A percentile compares a stretch with the other conserved stretches of the same genome.
Evolutionary conservation across 495 filamentous ascomycete species (phyloP).

Genomic region (Cercophora scortea): DNA sequence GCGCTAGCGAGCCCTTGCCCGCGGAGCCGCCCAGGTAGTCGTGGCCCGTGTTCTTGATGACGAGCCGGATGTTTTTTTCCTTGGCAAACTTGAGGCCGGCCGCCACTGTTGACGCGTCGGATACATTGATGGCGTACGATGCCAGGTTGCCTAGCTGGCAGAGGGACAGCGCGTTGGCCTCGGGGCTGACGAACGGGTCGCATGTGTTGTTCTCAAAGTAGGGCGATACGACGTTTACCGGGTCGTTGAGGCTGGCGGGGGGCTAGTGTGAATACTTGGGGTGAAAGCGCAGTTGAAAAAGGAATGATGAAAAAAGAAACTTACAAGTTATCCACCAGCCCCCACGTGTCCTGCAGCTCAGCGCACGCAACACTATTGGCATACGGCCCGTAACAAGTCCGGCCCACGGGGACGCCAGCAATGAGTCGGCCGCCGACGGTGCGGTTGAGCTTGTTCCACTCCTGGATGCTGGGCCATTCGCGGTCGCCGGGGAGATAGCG

Average conservation of each 20-base stretch:
- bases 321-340: conserved; percentile 1
- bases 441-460: conserved; percentile 18
- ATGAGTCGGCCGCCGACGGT: conserved; percentile 17
- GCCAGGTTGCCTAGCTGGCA: conserved; percentile 50
- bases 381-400: conserved; percentile 27
- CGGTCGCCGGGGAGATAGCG: conserved; percentile 18
- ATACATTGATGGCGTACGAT: conserved; percentile 45
- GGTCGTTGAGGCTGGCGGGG: conserved; percentile 3
- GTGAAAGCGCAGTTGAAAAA: neutral
- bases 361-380: conserved; percentile 19
- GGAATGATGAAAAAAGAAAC: neutral
- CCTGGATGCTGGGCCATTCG: conserved; percentile 9
- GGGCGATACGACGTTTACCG: conserved; percentile 31
- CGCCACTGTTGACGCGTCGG: conserved; percentile 23
- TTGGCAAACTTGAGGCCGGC: conserved; percentile 40
- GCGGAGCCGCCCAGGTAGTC: conserved; percentile 35
- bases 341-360: conserved; percentile 6
- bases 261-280: neutral
- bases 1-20: conserved; percentile 44
- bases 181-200: conserved; percentile 40
- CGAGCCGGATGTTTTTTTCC: conserved; percentile 26
- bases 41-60: conserved; percentile 38
- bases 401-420: conserved; percentile 26
- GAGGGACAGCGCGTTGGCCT: conserved; percentile 10
- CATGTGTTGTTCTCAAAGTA: conserved; percentile 46